A percentile compares a stretch with the other conserved stretches of the same genome.
Evolutionary conservation across 768 basidiomycete genomes (phyloP).

Genomic region (Psilocybe azurescens): DNA sequence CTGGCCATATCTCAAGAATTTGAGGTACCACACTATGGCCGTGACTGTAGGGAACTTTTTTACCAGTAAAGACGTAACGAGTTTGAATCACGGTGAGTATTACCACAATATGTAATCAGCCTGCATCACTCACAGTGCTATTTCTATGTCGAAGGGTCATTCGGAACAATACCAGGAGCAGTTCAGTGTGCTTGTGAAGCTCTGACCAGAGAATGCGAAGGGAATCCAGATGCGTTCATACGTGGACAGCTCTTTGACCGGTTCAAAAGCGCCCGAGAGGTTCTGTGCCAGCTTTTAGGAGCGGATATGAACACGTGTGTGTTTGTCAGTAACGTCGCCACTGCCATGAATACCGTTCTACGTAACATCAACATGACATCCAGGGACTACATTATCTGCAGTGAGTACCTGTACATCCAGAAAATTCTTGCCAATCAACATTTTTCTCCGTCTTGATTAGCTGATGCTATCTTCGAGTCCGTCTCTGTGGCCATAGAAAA

Average conservation of each 20-base stretch:
- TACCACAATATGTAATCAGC: too few species aligned
- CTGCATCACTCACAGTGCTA: too few species aligned
- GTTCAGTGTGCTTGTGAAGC: constrained; percentile 49
- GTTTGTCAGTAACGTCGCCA: constrained; percentile 61
- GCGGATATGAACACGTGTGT: constrained; percentile 55
- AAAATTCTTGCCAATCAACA: too few species aligned
- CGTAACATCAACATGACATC: constrained; percentile 66
- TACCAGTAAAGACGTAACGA: too few species aligned
- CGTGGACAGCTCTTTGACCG: constrained; percentile 36
- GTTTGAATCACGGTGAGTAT: too few species aligned
- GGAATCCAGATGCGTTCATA: constrained; percentile 59
- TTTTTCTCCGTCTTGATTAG: not conserved
- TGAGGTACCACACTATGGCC: too few species aligned
- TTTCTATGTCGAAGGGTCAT: constrained; percentile 46
- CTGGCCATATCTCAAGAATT: too few species aligned
- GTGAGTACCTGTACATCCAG: constrained; percentile 36
- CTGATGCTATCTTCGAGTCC: constrained; percentile 8
- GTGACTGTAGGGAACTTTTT: too few species aligned
- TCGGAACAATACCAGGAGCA: constrained; percentile 54
- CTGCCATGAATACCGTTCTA: constrained; percentile 67
- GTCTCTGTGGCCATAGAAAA: constrained; percentile 4
- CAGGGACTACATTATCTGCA: constrained; percentile 64
- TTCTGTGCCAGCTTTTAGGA: constrained; percentile 55
- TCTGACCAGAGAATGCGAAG: constrained; percentile 45
- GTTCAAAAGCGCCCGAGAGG: constrained; percentile 41